These are phyloP conservation scores for Lasiodiplodia hormozganensis DNA, from an alignment of 2,329 filamentous ascomycete species.

Conservation along the genomic window DNA sequence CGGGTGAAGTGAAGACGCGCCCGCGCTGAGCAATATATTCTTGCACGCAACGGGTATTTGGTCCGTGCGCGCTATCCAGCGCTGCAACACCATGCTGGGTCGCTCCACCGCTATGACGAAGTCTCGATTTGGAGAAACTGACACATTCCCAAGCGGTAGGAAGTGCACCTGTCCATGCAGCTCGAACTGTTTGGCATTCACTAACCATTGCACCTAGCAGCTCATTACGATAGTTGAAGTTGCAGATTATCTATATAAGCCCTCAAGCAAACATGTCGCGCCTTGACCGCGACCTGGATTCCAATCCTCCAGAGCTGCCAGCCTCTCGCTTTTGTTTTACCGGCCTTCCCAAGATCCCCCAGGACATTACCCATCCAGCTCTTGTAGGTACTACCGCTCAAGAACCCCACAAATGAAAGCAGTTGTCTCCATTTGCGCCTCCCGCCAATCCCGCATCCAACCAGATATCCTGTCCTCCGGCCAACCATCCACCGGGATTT, in stretches of 20 bases:
- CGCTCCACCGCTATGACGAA: background rate
- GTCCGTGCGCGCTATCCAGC: background rate
- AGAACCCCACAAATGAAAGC: background rate
- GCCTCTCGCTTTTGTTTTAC: background rate
- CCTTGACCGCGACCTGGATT: background rate
- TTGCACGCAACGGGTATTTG: background rate
- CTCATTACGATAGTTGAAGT: background rate
- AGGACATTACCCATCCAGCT: background rate
- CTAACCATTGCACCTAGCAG: background rate
- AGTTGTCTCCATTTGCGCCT: background rate
- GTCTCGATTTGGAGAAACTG: background rate
- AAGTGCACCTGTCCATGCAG: background rate
- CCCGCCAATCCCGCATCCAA: background rate
- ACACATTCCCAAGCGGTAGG: background rate
- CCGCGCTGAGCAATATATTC: background rate
- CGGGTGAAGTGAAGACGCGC: background rate
- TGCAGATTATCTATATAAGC: conserved; percentile 1
- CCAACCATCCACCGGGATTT: conserved; percentile 1
- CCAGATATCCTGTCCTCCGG: background rate
- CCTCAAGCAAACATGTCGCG: background rate
- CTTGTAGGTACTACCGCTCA: background rate
- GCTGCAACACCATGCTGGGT: background rate
- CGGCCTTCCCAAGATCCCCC: background rate
- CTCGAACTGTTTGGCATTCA: background rate
- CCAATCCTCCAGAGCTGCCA: background rate